phyloP scores from a whole-genome alignment of 2,329 filamentous ascomycete genomes.

The Thermothelomyces thermophilus region DNA sequence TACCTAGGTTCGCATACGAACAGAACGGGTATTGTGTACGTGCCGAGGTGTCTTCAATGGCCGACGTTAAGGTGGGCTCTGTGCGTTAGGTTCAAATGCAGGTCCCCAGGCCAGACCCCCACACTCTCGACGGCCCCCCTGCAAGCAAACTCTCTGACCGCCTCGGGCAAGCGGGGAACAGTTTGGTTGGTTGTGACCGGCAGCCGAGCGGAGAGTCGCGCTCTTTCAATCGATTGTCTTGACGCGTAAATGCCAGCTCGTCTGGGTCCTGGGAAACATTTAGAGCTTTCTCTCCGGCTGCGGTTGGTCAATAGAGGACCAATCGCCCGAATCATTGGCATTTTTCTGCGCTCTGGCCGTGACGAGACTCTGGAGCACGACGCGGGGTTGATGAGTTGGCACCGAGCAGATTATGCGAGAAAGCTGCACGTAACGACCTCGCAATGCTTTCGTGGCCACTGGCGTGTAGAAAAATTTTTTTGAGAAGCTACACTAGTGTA shows the following conservation, averaged over 20 bases:
- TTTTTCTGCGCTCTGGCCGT: constrained; percentile 9
- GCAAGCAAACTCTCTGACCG: not conserved
- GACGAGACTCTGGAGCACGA: constrained; percentile 10
- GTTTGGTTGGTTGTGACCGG: constrained; percentile 14
- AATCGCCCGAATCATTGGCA: constrained; percentile 8
- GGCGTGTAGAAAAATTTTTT: too few species aligned
- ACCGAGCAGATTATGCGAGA: constrained; percentile 23
- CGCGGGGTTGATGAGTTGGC: constrained; percentile 25
- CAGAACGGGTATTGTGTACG: too few species aligned
- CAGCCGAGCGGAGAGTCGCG: constrained; percentile 9
- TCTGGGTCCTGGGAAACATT: not conserved
- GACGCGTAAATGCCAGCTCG: not conserved
- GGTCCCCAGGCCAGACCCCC: not conserved
- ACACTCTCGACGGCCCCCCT: not conserved
- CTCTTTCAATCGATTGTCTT: not conserved
- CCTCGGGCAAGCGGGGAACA: not conserved
- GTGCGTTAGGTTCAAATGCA: not conserved
- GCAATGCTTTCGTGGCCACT: constrained; percentile 2
- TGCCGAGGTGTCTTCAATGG: too few species aligned
- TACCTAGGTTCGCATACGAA: too few species aligned
- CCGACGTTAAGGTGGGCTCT: constrained; percentile 3
- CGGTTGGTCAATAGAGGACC: constrained; percentile 12
- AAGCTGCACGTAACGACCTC: not conserved
- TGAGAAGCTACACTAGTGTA: too few species aligned
- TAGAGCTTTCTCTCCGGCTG: too few species aligned